Conservation (phyloP, 768 basidiomycete genomes). For the Cystobasidium ongulense region DNA sequence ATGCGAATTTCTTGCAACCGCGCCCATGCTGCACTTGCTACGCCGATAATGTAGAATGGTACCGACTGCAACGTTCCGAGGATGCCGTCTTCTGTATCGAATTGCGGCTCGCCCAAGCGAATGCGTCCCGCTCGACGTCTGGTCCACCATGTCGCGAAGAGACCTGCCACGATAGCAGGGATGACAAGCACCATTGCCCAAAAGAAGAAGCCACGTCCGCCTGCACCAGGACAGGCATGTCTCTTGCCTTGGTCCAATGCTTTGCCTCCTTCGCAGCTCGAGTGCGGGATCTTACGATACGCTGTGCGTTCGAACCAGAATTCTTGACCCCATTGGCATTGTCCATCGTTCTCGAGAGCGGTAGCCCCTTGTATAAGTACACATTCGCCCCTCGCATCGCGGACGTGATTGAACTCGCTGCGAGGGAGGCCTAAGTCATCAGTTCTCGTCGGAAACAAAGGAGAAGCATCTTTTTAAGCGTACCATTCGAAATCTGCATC, state of each 20-base stretch:
- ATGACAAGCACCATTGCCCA: constrained; percentile 71
- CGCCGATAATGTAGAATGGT: constrained; percentile 78
- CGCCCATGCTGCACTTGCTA: constrained; percentile 29
- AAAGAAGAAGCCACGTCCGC: constrained; percentile 65
- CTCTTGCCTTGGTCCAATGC: constrained; percentile 65
- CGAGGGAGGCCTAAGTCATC: no score
- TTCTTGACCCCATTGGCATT: constrained; percentile 56
- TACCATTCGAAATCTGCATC: constrained; percentile 88
- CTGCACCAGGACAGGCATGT: constrained; percentile 71
- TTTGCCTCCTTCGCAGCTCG: constrained; percentile 70
- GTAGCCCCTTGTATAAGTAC: constrained; percentile 64
- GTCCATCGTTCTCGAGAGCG: constrained; percentile 55
- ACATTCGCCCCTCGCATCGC: constrained; percentile 62
- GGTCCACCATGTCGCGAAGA: constrained; percentile 71
- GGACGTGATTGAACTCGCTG: constrained; percentile 87
- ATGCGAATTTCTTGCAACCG: constrained; percentile 9
- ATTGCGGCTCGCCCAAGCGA: constrained; percentile 37
- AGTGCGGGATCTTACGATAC: constrained; percentile 83
- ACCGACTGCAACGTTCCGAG: constrained; percentile 73
- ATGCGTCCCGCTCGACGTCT: constrained; percentile 53
- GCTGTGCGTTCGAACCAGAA: constrained; percentile 91
- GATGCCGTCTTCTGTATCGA: constrained; percentile 49
- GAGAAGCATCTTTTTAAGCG: constrained; percentile 42
- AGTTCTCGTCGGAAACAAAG: no score
- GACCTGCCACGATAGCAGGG: constrained; percentile 66